These are phyloP conservation scores for Boletellus ananas DNA, from an alignment of 768 basidiomycete genomes.

Conservation along the genomic window DNA sequence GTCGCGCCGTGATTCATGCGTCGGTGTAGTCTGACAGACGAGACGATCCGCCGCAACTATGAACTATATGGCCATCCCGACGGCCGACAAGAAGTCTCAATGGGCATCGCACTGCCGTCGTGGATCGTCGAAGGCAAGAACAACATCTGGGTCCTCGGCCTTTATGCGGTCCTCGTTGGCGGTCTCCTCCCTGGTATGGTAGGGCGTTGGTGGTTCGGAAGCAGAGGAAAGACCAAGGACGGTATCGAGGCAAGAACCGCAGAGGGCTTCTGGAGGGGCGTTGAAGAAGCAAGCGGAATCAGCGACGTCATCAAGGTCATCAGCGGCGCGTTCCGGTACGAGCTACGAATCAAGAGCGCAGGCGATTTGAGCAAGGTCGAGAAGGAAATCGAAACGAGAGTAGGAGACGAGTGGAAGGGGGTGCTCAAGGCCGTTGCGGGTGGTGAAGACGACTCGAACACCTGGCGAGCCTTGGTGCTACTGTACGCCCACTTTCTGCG, in stretches of 20 bases:
- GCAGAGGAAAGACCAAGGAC: slow-evolving; percentile 85
- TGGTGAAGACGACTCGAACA: slow-evolving; percentile 36
- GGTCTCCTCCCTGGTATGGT: slow-evolving; percentile 83
- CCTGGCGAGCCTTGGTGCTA: slow-evolving; percentile 56
- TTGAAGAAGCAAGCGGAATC: slow-evolving; percentile 77
- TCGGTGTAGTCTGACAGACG: slow-evolving; percentile 73
- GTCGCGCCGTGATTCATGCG: not conserved
- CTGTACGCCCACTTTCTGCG: slow-evolving; percentile 86
- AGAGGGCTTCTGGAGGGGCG: slow-evolving; percentile 78
- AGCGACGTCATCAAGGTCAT: slow-evolving; percentile 70
- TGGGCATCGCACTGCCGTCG: slow-evolving; percentile 91
- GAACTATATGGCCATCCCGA: slow-evolving; percentile 92
- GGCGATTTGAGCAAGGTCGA: slow-evolving; percentile 49
- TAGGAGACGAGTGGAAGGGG: slow-evolving; percentile 54
- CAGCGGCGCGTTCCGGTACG: slow-evolving; percentile 61
- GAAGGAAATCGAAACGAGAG: slow-evolving; percentile 43
- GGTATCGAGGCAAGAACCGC: slow-evolving; percentile 80
- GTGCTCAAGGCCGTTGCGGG: slow-evolving; percentile 42
- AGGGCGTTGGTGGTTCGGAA: slow-evolving; percentile 97
- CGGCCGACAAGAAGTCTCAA: slow-evolving; percentile 89
- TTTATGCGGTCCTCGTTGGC: slow-evolving; percentile 87
- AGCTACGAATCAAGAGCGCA: slow-evolving; percentile 36
- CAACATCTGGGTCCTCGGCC: slow-evolving; percentile 83
- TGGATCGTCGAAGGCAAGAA: slow-evolving; percentile 94
- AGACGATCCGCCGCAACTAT: slow-evolving; percentile 86